phyloP scores from a whole-genome alignment of 2,329 filamentous ascomycete species.

The Dactylellina parvicollis region DNA sequence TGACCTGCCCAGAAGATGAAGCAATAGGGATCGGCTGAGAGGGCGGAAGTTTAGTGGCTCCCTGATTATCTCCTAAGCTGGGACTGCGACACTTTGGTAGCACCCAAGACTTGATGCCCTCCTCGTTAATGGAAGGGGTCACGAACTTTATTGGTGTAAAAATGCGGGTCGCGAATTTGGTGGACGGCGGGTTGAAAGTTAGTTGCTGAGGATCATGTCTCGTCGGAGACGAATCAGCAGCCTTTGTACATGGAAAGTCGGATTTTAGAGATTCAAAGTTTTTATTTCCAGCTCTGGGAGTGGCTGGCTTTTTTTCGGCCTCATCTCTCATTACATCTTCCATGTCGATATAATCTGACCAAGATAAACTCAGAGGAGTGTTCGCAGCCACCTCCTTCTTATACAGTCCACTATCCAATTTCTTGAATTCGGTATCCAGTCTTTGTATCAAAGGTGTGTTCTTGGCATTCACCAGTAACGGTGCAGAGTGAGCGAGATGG shows the following conservation, averaged over 20 bases:
- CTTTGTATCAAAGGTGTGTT: conserved; percentile 2
- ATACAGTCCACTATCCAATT: not conserved
- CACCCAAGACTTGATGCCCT: not conserved
- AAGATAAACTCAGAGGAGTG: not conserved
- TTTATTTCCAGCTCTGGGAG: too few relatives aligned
- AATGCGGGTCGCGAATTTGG: conserved; percentile 5
- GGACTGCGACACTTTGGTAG: not conserved
- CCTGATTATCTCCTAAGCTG: not conserved
- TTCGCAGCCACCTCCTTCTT: not conserved
- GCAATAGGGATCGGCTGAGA: too few relatives aligned
- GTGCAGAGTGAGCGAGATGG: not conserved
- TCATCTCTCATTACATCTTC: not conserved
- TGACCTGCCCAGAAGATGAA: too few relatives aligned
- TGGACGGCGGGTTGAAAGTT: not conserved
- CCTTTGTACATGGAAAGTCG: too few relatives aligned
- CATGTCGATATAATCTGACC: not conserved
- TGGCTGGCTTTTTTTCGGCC: too few relatives aligned
- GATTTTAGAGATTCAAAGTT: too few relatives aligned
- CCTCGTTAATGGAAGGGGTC: not conserved
- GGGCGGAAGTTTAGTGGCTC: too few relatives aligned
- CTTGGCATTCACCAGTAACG: not conserved
- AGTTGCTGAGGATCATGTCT: not conserved
- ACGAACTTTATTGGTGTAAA: not conserved
- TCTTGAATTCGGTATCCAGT: not conserved
- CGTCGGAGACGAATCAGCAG: not conserved